These are phyloP conservation scores for Saccharomyces pastorianus DNA, from an alignment of 1,139 yeast genomes.

Conservation along the genomic window DNA sequence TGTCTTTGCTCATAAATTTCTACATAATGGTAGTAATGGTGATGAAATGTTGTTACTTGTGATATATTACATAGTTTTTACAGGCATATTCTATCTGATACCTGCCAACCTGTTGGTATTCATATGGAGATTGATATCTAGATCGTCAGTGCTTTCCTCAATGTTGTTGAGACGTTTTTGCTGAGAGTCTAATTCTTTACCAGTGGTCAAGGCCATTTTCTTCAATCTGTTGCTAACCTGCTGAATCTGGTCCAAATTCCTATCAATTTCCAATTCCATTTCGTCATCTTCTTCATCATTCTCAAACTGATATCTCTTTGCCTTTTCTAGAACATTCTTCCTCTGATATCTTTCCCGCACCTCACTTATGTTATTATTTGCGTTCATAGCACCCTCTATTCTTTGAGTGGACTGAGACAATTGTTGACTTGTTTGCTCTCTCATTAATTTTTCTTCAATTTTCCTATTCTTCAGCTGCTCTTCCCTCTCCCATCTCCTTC, in stretches of 20 bases:
- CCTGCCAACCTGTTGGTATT: constrained; percentile 35
- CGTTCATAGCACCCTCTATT: constrained; percentile 35
- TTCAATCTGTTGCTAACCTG: constrained; percentile 43
- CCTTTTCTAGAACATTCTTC: constrained; percentile 32
- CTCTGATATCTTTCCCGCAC: constrained; percentile 33
- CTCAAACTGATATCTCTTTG: constrained; percentile 47
- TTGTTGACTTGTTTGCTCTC: constrained; percentile 38
- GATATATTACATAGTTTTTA: background rate
- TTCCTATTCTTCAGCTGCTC: constrained; percentile 59
- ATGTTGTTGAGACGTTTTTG: constrained; percentile 46
- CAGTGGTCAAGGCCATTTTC: constrained; percentile 43
- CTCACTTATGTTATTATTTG: constrained; percentile 29
- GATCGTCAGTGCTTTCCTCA: constrained; percentile 44
- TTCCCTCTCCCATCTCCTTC: constrained; percentile 70
- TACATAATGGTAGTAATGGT: background rate
- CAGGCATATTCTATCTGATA: constrained; percentile 16
- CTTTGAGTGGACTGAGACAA: constrained; percentile 44
- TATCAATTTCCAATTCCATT: constrained; percentile 50
- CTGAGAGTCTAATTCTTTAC: constrained; percentile 47
- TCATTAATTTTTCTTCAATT: constrained; percentile 45
- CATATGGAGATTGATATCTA: constrained; percentile 47
- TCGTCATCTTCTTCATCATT: constrained; percentile 56
- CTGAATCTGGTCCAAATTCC: constrained; percentile 44
- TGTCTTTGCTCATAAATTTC: background rate
- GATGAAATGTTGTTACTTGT: background rate